These are phyloP conservation scores for Rasamsonia emersonii DNA, from an alignment of 2,329 filamentous ascomycete genomes.

Conservation along the genomic window DNA sequence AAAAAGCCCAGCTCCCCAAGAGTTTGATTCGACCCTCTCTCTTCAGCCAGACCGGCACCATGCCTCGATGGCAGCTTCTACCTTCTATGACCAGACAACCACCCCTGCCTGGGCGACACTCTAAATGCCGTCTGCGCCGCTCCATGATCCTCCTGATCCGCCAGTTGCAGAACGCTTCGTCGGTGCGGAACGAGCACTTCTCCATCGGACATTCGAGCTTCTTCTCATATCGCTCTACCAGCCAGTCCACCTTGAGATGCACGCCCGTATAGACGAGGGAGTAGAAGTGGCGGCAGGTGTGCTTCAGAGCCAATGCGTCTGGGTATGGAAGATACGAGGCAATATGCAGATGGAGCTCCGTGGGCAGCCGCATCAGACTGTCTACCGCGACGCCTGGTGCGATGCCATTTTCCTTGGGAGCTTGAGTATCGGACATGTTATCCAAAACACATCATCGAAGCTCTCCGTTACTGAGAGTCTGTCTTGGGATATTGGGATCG, in stretches of 20 bases:
- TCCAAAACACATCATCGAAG: too few species aligned
- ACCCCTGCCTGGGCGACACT: slow-evolving; percentile 23
- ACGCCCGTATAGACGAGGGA: slow-evolving; percentile 57
- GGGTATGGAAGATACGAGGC: slow-evolving; percentile 56
- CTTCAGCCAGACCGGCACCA: slow-evolving; percentile 23
- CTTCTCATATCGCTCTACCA: slow-evolving; percentile 54
- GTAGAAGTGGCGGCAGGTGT: slow-evolving; percentile 57
- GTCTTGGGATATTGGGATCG: too few species aligned
- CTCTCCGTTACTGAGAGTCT: too few species aligned
- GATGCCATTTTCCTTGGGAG: too few species aligned
- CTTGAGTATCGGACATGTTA: too few species aligned
- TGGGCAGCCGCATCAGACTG: slow-evolving; percentile 47
- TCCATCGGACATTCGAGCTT: slow-evolving; percentile 58
- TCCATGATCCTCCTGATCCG: slow-evolving; percentile 35
- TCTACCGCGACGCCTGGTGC: too few species aligned
- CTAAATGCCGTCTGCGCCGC: slow-evolving; percentile 30
- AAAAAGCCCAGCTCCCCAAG: slow-evolving; percentile 5
- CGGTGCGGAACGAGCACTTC: slow-evolving; percentile 34
- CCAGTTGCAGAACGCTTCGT: slow-evolving; percentile 34
- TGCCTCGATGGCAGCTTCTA: slow-evolving; percentile 21
- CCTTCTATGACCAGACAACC: slow-evolving; percentile 34
- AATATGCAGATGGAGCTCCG: slow-evolving; percentile 60
- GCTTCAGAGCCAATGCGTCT: slow-evolving; percentile 62
- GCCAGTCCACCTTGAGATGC: slow-evolving; percentile 59
- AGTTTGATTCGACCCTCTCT: slow-evolving; percentile 10